phyloP scores from a whole-genome alignment of 2,329 filamentous ascomycete species.

The Stagonosporopsis chrysanthemi region DNA sequence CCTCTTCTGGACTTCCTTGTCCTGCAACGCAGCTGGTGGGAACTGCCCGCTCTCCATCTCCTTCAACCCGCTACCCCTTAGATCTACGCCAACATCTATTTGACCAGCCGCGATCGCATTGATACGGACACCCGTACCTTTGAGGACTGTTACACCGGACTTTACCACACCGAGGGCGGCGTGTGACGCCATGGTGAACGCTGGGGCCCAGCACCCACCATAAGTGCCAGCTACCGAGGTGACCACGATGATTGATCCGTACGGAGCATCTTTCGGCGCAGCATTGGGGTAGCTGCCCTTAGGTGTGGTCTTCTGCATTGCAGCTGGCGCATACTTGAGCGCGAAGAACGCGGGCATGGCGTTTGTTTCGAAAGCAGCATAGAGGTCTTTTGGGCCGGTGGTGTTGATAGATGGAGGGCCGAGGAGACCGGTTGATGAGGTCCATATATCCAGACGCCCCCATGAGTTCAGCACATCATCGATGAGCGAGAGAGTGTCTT shows the following conservation, averaged over 20 bases:
- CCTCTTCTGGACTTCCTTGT: conserved; percentile 56
- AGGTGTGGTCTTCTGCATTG: conserved; percentile 67
- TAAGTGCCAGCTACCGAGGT: conserved; percentile 64
- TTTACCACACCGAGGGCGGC: conserved; percentile 68
- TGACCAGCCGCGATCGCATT: conserved; percentile 61
- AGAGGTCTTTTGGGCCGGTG: conserved; percentile 64
- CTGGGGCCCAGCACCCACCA: conserved; percentile 66
- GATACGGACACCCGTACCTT: conserved; percentile 65
- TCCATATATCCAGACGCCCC: conserved; percentile 65
- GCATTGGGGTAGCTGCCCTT: conserved; percentile 67
- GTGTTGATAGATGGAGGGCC: conserved; percentile 63
- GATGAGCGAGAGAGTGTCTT: conserved; percentile 66
- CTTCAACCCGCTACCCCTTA: conserved; percentile 47
- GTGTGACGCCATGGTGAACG: conserved; percentile 67
- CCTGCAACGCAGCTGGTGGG: conserved; percentile 63
- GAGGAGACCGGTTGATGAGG: conserved; percentile 64
- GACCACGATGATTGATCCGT: conserved; percentile 70
- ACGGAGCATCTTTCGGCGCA: conserved; percentile 65
- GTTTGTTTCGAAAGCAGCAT: conserved; percentile 67
- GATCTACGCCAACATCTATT: conserved; percentile 56
- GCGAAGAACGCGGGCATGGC: conserved; percentile 70
- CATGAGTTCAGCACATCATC: conserved; percentile 69
- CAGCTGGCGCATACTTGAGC: conserved; percentile 69
- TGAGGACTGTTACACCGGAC: conserved; percentile 64
- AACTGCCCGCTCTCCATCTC: conserved; percentile 62